Base-by-base conservation (phyloP, 352 stramenopile species). In the Phytophthora syringae region DNA sequence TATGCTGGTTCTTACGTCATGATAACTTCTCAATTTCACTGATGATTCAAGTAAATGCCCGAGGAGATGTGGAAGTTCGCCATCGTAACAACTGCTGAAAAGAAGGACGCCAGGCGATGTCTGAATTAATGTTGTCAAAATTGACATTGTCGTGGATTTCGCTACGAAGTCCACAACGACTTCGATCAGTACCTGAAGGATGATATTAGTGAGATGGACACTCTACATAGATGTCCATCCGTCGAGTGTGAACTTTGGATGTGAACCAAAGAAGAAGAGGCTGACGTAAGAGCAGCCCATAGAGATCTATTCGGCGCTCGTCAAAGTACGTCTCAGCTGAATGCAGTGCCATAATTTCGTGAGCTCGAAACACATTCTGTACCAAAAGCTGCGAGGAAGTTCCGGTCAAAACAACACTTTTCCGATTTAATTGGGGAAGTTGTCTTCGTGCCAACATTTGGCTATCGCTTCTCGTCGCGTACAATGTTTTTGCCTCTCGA, bases 291-390 rank as follows among this genome's bases (percentile, higher is more conserved):
- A n/a, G n/a, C n/a, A n/a, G n/a, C n/a, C n/a, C n/a, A 84, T 79
- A 11, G 72, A 72, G 12, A 84, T 79, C 60, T 86, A 86, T 63
- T 86, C 75, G 25, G 70, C 65, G 25, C 60, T 56, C 70, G 42
- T 79, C 64, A 11, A 60, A 54, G 48, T 74, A 61, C 2, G 60
- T 43, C 24, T 75, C 67, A 7, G 47, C 67, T 2, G 56, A 54
- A 28, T 75, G 61, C 6, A 71, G 61, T 7, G 56, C 30, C 30
- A 36, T 36, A 16, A 36, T 3, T 36, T 36, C 30, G 30, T 36
- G 30, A 10, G 30, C 30, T 36, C 30, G 30, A 36, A 36, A 36
- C 30, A 36, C 30, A 10, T 36, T 10, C 15, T 36, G 30, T 15
- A 36, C 10, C 30, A 9, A 36, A 3, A 12, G 30, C 30, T 16